Conservation (phyloP, 2,329 filamentous ascomycete genomes). For the Clarireedia monteithiana region DNA sequence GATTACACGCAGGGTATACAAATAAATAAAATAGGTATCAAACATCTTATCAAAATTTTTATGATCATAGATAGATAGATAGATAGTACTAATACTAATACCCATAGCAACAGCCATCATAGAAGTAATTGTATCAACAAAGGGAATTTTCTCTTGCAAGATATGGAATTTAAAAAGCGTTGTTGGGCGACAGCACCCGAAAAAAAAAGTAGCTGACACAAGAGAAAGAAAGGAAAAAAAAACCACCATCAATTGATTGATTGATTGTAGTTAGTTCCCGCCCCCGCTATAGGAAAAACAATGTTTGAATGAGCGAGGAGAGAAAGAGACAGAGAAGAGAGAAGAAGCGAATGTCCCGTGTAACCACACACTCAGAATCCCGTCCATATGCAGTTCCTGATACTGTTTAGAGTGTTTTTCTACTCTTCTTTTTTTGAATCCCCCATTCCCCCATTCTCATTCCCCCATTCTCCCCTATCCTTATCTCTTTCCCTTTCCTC, state of each 20-base stretch:
- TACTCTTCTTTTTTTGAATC: background rate
- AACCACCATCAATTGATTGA: background rate
- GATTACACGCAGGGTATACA: too few species aligned
- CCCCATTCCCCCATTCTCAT: background rate
- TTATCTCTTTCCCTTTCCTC: background rate
- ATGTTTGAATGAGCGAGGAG: background rate
- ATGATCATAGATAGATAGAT: too few species aligned
- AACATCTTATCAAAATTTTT: too few species aligned
- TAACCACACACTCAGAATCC: constrained; percentile 2
- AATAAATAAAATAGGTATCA: too few species aligned
- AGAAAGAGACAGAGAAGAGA: constrained; percentile 1
- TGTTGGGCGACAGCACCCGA: too few species aligned
- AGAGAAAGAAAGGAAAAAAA: too few species aligned
- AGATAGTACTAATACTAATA: too few species aligned
- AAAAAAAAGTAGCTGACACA: too few species aligned
- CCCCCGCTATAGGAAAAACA: too few species aligned
- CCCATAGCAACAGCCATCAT: too few species aligned
- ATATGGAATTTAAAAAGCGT: background rate
- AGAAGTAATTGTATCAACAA: too few species aligned
- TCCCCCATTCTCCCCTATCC: background rate
- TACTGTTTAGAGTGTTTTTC: background rate
- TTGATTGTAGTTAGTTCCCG: background rate
- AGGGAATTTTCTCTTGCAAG: constrained; percentile 6
- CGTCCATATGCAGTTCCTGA: constrained; percentile 6
- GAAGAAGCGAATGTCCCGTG: constrained; percentile 3